phyloP scores from a whole-genome alignment of 2,329 filamentous ascomycete species.

The Ilyonectria mors-panacis region DNA sequence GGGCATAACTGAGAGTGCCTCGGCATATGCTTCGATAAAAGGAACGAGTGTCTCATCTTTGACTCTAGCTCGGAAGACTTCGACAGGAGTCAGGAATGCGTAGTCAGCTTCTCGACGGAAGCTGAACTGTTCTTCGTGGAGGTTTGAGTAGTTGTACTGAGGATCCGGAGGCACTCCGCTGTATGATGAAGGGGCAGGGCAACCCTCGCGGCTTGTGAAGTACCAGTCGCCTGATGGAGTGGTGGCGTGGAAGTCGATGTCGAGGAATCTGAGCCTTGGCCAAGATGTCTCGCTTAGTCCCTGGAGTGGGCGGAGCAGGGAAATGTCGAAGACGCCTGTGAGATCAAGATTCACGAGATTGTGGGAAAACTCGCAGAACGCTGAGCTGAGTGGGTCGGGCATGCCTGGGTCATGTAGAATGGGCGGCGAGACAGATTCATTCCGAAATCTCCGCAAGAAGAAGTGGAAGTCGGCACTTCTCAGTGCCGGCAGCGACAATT shows the following conservation, averaged over 20 bases:
- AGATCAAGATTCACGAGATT: slow-evolving; percentile 20
- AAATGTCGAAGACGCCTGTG: slow-evolving; percentile 12
- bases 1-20: slow-evolving; percentile 23
- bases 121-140: slow-evolving; percentile 18
- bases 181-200: too few relatives aligned
- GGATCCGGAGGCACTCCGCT: not conserved
- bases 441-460: slow-evolving; percentile 3
- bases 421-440: slow-evolving; percentile 1
- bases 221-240: slow-evolving; percentile 21
- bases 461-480: slow-evolving; percentile 15
- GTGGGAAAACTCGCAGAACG: slow-evolving; percentile 18
- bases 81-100: not conserved
- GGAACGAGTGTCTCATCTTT: slow-evolving; percentile 9
- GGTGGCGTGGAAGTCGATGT: slow-evolving; percentile 11
- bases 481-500: slow-evolving; percentile 7
- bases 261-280: slow-evolving; percentile 12
- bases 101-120: slow-evolving; percentile 4
- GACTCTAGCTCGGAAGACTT: not conserved
- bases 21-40: slow-evolving; percentile 12
- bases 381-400: slow-evolving; percentile 13
- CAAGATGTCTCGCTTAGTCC: not conserved
- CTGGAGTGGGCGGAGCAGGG: slow-evolving; percentile 10
- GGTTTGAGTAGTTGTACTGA: not conserved
- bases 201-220: not conserved
- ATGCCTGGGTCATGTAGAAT: not conserved